Evolutionary conservation across 2,329 filamentous ascomycete genomes (phyloP), one percentile per base, ranked within the genome.

Genomic region (Xenoacremonium recifei): DNA sequence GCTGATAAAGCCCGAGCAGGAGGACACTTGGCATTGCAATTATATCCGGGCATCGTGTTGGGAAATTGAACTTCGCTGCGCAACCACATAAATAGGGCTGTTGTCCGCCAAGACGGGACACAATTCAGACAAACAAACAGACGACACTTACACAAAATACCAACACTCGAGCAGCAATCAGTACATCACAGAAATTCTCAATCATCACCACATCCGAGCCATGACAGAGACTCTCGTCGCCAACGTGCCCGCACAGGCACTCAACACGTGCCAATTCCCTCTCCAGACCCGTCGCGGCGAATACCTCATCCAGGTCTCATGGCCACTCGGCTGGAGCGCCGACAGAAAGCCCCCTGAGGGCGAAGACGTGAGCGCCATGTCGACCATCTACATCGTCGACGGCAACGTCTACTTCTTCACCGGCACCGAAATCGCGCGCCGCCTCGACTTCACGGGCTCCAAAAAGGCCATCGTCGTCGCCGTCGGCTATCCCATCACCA

Each of bases 381-480:
- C 57, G 5, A 50, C 53, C 16, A 35, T 63, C 6, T 65, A 66
- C 27, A 40, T 64, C 4, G 57, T 61, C 1, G 63, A 65, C 18
- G 63, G 64, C 2, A 66, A 66, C 19, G 62, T 60, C 4, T 62
- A 63, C 33, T 64, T 66, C 48, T 55, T 59, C 38, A 59, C 62
- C 16, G 61, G 61, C 2, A 54, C 64, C 5, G 63, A 66, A 30
- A 50, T 63, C 11, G 44, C 51, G 3, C 51, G 53, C 1, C 50
- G 59, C 2, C 32, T 59, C 1, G 51, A 57, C 15, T 61, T 56
- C 21, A 46, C 52, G 16, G 51, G 60, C 41, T 47, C 47, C 41
- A 49, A 50, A 31, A 49, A 55, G 15, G 58, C 58, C 4, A 47
- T 66, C 5, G 48, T 66, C 1, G 61, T 66, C 4, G 62, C 55